Evolutionary conservation across 1,284 basidiomycete species (phyloP).

Genomic region (Laetiporus sulphureus): DNA sequence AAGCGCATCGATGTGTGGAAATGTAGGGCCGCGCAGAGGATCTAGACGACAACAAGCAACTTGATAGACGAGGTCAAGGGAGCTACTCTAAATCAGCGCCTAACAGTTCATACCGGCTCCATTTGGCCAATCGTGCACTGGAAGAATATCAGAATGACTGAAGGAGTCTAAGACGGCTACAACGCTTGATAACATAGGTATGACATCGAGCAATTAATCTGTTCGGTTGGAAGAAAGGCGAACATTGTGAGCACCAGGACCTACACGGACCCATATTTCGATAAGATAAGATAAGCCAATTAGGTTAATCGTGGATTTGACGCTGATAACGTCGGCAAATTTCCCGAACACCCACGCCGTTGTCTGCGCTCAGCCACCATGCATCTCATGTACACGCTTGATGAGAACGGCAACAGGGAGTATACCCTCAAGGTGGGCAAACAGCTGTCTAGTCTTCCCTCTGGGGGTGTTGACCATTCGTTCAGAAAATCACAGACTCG

Average conservation of each 20-base stretch:
- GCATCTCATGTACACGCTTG: conserved; percentile 93
- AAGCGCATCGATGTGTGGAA: no score
- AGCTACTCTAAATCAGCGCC: no score
- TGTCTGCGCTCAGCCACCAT: conserved; percentile 36
- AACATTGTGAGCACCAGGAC: neutral
- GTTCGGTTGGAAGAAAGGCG: no score
- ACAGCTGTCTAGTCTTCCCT: neutral
- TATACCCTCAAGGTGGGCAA: conserved; percentile 85
- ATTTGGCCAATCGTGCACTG: no score
- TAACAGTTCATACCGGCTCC: no score
- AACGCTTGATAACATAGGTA: no score
- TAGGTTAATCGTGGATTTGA: neutral
- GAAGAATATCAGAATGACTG: no score
- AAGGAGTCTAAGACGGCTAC: no score
- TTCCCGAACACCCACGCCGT: neutral
- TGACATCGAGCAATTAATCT: no score
- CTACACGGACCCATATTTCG: conserved; percentile 7
- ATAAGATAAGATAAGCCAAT: neutral
- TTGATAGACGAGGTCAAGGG: no score
- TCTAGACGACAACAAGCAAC: no score
- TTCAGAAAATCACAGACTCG: conserved; percentile 74
- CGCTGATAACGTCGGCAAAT: neutral
- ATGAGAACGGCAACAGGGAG: conserved; percentile 72
- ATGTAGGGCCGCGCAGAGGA: no score
- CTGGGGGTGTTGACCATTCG: conserved; percentile 6